Conservation (phyloP, 768 basidiomycete species). For the Rossbeevera mucosa region DNA sequence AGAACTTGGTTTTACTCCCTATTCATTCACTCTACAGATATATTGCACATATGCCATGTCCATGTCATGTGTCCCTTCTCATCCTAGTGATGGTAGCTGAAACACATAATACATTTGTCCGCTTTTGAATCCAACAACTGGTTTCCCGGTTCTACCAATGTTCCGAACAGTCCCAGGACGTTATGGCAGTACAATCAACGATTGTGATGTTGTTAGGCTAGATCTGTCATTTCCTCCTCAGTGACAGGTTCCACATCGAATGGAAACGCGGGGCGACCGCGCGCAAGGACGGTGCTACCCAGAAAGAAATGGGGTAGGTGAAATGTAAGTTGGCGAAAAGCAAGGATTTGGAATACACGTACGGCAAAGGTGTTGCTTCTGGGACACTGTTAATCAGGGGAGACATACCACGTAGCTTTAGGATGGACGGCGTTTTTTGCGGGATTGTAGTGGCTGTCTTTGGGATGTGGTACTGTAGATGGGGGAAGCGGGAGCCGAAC, state of each 20-base stretch:
- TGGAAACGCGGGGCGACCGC: background rate
- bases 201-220: background rate
- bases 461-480: background rate
- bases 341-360: background rate
- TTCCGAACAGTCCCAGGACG: background rate
- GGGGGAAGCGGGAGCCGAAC: background rate
- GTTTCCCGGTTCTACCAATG: background rate
- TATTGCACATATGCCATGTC: background rate
- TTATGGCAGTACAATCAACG: background rate
- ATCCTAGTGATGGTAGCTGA: background rate
- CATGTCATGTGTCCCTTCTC: background rate
- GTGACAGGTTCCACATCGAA: background rate
- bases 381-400: too few relatives aligned
- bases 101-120: background rate
- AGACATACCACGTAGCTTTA: background rate
- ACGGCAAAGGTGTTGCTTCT: background rate
- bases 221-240: background rate
- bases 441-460: background rate
- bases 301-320: background rate
- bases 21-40: background rate
- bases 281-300: background rate
- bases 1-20: too few relatives aligned
- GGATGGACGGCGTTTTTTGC: background rate
- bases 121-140: background rate
- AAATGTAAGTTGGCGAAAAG: background rate